phyloP scores from a whole-genome alignment of 257 asterid species.

The Apocynum venetum region DNA sequence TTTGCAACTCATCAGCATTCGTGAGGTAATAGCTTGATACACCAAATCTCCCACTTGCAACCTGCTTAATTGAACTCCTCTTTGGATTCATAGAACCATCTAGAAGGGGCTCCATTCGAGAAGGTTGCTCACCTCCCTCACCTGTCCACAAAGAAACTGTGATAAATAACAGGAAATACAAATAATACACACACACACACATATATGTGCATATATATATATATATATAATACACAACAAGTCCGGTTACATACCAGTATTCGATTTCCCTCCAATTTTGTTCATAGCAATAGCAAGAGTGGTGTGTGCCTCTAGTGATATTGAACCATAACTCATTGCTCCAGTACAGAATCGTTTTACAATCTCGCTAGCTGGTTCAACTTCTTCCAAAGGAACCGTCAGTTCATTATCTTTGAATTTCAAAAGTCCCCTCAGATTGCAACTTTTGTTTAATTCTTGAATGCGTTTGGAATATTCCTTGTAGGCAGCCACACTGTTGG shows the following conservation, averaged over 20 bases:
- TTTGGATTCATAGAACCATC: constrained; percentile 86
- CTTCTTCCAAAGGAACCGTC: constrained; percentile 82
- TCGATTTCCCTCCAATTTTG: constrained; percentile 89
- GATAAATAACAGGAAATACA: neutral
- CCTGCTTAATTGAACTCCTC: constrained; percentile 99
- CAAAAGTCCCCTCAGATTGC: constrained; percentile 95
- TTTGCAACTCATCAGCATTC: constrained; percentile 92
- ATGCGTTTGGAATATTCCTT: constrained; percentile 84
- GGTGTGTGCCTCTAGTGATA: constrained; percentile 90
- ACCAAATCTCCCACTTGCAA: constrained; percentile 99
- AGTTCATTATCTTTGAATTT: constrained; percentile 65
- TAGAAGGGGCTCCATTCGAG: constrained; percentile 92
- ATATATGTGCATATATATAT: too few relatives aligned
- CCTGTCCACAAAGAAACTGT: constrained; percentile 38
- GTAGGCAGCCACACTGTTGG: constrained; percentile 91
- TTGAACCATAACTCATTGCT: constrained; percentile 99
- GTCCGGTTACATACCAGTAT: constrained; percentile 57
- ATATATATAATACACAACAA: neutral
- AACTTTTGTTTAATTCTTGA: constrained; percentile 77
- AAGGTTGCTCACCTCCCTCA: constrained; percentile 99
- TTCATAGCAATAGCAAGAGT: constrained; percentile 98
- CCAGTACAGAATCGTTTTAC: constrained; percentile 95
- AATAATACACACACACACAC: neutral
- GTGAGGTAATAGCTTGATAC: constrained; percentile 97
- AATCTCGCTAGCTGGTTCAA: constrained; percentile 90